Evolutionary conservation across 2,329 filamentous ascomycete species (phyloP), one percentile per base, ranked within the genome.

Genomic region (Claviceps africana): DNA sequence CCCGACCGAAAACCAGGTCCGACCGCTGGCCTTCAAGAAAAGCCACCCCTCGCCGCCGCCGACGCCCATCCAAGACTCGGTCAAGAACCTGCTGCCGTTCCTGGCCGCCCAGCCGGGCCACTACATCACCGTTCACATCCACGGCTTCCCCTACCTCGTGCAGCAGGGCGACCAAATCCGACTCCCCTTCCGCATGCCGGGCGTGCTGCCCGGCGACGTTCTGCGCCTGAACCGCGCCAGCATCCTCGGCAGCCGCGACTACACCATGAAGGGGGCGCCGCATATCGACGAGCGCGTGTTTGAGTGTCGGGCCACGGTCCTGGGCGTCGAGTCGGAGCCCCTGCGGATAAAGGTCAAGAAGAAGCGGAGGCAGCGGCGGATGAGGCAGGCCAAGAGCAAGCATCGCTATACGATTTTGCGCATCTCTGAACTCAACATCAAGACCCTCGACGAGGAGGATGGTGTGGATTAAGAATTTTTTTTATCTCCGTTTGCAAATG

Each of bases 181-280:
- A 37, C 79, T 93, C 50, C 87, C 87, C 6, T 90, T 90, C 72
- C 78, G 78, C 61, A 88, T 93, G 82, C 80, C 82, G 2, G 81
- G 78, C 28, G 86, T 88, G 5, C 70, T 76, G 8, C 83, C 89
- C 1, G 93, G 93, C 31, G 91, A 97, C 65, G 73, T 94, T 39
- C 75, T 98, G 55, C 86, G 90, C 7, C 77, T 98, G 53, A 91
- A 95, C 71, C 84, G 89, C 52, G 93, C 89, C 25, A 84, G 81
- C 42, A 74, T 84, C 51, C 71, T 98, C 45, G 93, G 93, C 30
- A 91, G 84, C 59, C 78, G 93, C 57, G 91, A 97, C 67, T 95
- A 87, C 70, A 96, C 91, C 5, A 74, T 97, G 57, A 87, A 89
- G 67, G 87, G 86, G 5, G 72, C 77, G 4, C 82, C 86, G n/a